Percentiles rank a stretch among this genome's conserved stretches.
Evolutionary conservation across 2,329 filamentous ascomycete genomes (phyloP).

Genomic region (Mariannaea elegans): DNA sequence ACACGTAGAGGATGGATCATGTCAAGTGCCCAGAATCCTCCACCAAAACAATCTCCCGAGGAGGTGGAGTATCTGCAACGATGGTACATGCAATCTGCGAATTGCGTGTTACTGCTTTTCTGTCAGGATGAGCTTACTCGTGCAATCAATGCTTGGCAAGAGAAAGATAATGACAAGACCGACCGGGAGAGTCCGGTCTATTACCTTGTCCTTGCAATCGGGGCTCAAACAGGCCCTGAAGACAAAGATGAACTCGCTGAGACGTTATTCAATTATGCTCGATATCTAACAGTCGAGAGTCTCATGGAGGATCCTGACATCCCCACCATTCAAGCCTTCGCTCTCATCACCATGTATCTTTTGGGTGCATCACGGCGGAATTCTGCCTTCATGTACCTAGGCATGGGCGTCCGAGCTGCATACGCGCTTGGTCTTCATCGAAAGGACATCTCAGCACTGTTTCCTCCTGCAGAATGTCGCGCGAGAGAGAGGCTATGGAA

Average conservation of each 20-base stretch:
- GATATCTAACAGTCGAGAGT: constrained; percentile 43
- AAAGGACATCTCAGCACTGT: constrained; percentile 40
- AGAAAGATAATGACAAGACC: constrained; percentile 28
- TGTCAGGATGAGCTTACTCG: constrained; percentile 40
- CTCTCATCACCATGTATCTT: constrained; percentile 50
- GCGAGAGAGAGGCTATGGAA: constrained; percentile 46
- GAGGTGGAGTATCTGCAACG: constrained; percentile 41
- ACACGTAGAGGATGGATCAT: constrained; percentile 40
- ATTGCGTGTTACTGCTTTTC: constrained; percentile 43
- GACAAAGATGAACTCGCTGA: constrained; percentile 45
- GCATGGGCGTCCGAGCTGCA: constrained; percentile 49
- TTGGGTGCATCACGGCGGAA: constrained; percentile 47
- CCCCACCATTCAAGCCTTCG: constrained; percentile 44
- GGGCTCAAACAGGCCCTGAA: constrained; percentile 46
- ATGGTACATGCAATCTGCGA: constrained; percentile 44
- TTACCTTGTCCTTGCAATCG: constrained; percentile 43
- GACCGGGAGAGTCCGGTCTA: constrained; percentile 35
- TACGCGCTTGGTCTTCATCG: constrained; percentile 46
- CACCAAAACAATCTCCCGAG: constrained; percentile 31
- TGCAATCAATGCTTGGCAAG: constrained; percentile 42
- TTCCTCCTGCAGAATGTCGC: constrained; percentile 35
- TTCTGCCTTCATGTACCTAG: constrained; percentile 50
- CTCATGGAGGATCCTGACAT: constrained; percentile 49
- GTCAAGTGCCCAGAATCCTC: constrained; percentile 36
- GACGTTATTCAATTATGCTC: constrained; percentile 46